phyloP scores from a whole-genome alignment of 306 rosid genomes.

The Lagenaria siceraria region DNA sequence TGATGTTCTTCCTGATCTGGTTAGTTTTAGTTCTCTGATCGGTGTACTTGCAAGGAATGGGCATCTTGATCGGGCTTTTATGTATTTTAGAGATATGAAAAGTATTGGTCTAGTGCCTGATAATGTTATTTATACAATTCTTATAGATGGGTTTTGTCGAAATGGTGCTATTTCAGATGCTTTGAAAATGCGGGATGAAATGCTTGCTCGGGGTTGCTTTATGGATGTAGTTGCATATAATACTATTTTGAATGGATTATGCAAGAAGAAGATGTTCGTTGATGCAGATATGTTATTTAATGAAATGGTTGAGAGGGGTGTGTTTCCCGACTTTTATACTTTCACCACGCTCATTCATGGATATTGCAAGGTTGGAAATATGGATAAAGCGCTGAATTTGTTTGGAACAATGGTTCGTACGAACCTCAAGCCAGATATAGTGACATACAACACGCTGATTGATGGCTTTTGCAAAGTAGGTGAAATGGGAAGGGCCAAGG shows the following conservation, averaged over 20 bases:
- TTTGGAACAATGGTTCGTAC: constrained; percentile 43
- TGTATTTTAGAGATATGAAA: constrained; percentile 47
- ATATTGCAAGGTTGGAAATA: constrained; percentile 63
- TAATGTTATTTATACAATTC: constrained; percentile 73
- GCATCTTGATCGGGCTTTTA: constrained; percentile 37
- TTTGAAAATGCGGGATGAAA: constrained; percentile 53
- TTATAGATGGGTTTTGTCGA: constrained; percentile 71
- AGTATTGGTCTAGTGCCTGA: constrained; percentile 59
- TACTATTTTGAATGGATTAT: constrained; percentile 70
- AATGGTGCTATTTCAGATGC: constrained; percentile 55
- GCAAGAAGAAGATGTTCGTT: constrained; percentile 51
- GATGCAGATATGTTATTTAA: constrained; percentile 59
- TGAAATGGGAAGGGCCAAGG: constrained; percentile 65
- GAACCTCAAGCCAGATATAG: constrained; percentile 71
- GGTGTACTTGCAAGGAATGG: constrained; percentile 59
- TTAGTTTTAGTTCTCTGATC: constrained; percentile 62
- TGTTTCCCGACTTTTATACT: constrained; percentile 78
- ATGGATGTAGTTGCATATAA: constrained; percentile 75
- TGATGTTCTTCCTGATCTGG: constrained; percentile 60
- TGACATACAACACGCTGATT: constrained; percentile 67
- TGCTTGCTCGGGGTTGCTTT: constrained; percentile 57
- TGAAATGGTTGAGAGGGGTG: constrained; percentile 84
- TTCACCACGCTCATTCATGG: constrained; percentile 79
- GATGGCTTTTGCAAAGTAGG: constrained; percentile 85
- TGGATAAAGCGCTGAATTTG: constrained; percentile 46